Evolutionary conservation across 2,329 filamentous ascomycete species (phyloP).

Genomic region (Colletotrichum cuscutae): DNA sequence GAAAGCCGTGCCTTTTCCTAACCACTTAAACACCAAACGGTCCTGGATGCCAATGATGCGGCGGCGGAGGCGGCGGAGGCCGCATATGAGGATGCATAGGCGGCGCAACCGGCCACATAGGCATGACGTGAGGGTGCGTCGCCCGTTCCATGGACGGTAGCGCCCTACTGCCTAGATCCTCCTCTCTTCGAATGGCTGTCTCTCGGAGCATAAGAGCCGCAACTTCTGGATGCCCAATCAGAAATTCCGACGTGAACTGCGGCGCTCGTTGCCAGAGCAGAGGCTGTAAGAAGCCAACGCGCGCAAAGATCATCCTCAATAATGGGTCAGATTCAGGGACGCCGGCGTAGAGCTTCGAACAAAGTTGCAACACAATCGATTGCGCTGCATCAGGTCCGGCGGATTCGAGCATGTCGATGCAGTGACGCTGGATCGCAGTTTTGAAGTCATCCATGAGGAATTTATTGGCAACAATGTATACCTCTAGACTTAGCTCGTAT

Average conservation of each 20-base stretch:
- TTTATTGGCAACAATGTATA: constrained; percentile 60
- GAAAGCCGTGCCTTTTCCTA: not conserved
- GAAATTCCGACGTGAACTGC: constrained; percentile 53
- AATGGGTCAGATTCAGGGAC: constrained; percentile 55
- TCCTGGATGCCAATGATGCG: constrained; percentile 26
- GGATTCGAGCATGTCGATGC: constrained; percentile 58
- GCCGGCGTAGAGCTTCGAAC: constrained; percentile 53
- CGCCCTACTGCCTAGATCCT: constrained; percentile 45
- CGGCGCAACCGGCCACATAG: constrained; percentile 19
- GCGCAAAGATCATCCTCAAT: constrained; percentile 59
- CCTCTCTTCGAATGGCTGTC: constrained; percentile 55
- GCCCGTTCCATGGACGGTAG: constrained; percentile 57
- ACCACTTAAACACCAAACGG: constrained; percentile 7
- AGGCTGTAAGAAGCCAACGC: constrained; percentile 59
- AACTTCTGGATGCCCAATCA: constrained; percentile 56
- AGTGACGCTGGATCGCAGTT: constrained; percentile 50
- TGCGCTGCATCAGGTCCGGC: constrained; percentile 54
- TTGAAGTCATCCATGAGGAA: constrained; percentile 60
- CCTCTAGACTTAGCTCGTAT: constrained; percentile 58
- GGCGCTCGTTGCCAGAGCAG: constrained; percentile 53
- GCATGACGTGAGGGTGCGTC: constrained; percentile 8
- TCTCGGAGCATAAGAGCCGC: constrained; percentile 58
- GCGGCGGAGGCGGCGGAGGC: constrained; percentile 24
- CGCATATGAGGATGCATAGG: constrained; percentile 31
- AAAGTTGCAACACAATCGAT: constrained; percentile 55